phyloP scores from a whole-genome alignment of 1,284 basidiomycete genomes.

The Trametes versicolor region DNA sequence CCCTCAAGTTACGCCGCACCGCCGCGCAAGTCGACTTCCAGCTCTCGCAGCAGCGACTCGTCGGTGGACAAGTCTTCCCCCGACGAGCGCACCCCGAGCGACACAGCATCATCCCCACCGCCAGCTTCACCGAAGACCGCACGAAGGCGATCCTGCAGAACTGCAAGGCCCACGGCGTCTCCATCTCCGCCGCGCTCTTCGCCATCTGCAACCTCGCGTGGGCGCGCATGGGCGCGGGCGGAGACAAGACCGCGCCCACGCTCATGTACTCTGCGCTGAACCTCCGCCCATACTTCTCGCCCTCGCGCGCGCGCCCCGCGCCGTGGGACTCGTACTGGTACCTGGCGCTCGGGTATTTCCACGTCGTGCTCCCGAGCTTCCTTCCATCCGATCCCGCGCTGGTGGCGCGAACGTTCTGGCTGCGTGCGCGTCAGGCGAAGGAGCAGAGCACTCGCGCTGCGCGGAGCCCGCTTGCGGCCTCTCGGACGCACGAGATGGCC shows the following conservation, averaged over 20 bases:
- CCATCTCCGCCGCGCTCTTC: constrained; percentile 79
- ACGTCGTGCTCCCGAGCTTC: constrained; percentile 78
- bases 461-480: constrained; percentile 66
- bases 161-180: constrained; percentile 77
- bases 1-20: constrained; percentile 52
- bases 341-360: constrained; percentile 83
- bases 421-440: constrained; percentile 74
- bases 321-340: constrained; percentile 75
- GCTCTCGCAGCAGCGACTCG: constrained; percentile 54
- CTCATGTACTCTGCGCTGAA: constrained; percentile 87
- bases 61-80: constrained; percentile 74
- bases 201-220: constrained; percentile 81
- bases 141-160: constrained; percentile 69
- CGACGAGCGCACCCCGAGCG: constrained; percentile 54
- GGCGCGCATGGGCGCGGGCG: constrained; percentile 55
- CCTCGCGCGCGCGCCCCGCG: constrained; percentile 46
- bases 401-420: constrained; percentile 68
- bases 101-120: constrained; percentile 71
- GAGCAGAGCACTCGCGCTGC: constrained; percentile 69
- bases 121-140: constrained; percentile 60
- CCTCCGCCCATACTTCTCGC: constrained; percentile 66
- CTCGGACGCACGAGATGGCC: constrained; percentile 73
- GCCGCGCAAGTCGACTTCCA: constrained; percentile 67
- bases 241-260: constrained; percentile 63
- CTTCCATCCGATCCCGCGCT: constrained; percentile 55